These are phyloP conservation scores for Aquilaria yunnanensis DNA, from an alignment of 345 rosid species.

Conservation along the genomic window DNA sequence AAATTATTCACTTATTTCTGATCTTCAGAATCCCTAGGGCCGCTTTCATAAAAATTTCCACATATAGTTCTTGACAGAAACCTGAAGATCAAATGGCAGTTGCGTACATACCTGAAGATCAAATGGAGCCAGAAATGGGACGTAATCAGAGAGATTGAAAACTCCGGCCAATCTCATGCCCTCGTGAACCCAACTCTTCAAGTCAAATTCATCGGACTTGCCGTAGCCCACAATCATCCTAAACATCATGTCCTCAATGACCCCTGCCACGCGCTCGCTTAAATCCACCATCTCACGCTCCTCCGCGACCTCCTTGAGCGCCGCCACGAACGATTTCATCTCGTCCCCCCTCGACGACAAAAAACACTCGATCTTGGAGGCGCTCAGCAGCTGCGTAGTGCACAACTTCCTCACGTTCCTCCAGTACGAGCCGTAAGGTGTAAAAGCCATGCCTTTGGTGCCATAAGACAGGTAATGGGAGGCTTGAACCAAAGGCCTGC, in stretches of 20 bases:
- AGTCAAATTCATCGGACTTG: not conserved
- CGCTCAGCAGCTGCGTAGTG: not conserved
- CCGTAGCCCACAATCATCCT: not conserved
- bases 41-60: not conserved
- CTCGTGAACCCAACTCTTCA: not conserved
- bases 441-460: not conserved
- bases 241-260: not conserved
- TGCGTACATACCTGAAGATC: constrained; percentile 18
- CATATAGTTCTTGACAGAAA: not conserved
- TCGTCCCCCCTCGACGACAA: not conserved
- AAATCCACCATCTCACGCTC: not conserved
- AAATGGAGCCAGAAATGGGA: constrained; percentile 11
- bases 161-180: constrained; percentile 5
- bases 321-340: not conserved
- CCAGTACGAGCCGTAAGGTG: constrained; percentile 4
- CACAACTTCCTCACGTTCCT: not conserved
- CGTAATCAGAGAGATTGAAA: constrained; percentile 19
- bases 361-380: constrained; percentile 2
- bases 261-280: not conserved
- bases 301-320: not conserved
- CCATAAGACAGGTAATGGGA: constrained; percentile 6
- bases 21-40: too few relatives aligned
- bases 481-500: constrained; percentile 23
- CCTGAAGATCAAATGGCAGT: not conserved
- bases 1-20: too few relatives aligned